Evolutionary conservation across 768 basidiomycete species (phyloP).

Genomic region (Russula sp.): DNA sequence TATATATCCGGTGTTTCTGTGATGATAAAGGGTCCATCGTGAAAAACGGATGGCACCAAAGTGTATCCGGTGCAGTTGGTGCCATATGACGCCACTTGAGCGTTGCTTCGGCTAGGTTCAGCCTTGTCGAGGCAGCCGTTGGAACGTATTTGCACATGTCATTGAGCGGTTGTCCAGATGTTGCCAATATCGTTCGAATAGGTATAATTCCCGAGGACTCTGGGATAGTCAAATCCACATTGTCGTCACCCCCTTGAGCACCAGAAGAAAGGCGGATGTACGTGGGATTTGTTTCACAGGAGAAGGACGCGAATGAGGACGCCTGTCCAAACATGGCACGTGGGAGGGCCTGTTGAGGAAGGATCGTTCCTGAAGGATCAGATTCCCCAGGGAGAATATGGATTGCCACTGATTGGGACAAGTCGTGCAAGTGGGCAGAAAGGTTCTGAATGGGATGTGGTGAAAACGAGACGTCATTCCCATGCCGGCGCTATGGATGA

Average conservation of each 20-base stretch:
- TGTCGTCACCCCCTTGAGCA: constrained; percentile 40
- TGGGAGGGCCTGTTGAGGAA: constrained; percentile 94
- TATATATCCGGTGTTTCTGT: constrained; percentile 86
- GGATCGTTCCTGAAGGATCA: constrained; percentile 84
- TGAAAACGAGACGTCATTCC: constrained; percentile 66
- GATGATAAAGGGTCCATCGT: constrained; percentile 82
- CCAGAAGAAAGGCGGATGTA: constrained; percentile 65
- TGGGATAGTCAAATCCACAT: constrained; percentile 16
- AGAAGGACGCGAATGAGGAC: constrained; percentile 60
- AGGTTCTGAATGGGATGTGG: constrained; percentile 71
- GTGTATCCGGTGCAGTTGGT: constrained; percentile 97
- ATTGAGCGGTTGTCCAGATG: constrained; percentile 89
- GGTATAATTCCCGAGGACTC: constrained; percentile 20
- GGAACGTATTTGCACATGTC: constrained; percentile 94
- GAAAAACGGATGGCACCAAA: constrained; percentile 97
- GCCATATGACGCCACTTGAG: constrained; percentile 94
- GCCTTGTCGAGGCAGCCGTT: constrained; percentile 61
- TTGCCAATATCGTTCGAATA: constrained; percentile 66
- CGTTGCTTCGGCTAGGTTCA: constrained; percentile 74
- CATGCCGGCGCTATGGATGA: constrained; percentile 55
- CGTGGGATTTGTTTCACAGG: constrained; percentile 84
- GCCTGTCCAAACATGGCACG: constrained; percentile 80
- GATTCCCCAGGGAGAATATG: constrained; percentile 84
- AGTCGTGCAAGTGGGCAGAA: constrained; percentile 67
- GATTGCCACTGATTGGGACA: constrained; percentile 74